A percentile compares a stretch with the other conserved stretches of the same genome.
phyloP scores from a whole-genome alignment of 345 rosid genomes.

The Excoecaria agallocha region DNA sequence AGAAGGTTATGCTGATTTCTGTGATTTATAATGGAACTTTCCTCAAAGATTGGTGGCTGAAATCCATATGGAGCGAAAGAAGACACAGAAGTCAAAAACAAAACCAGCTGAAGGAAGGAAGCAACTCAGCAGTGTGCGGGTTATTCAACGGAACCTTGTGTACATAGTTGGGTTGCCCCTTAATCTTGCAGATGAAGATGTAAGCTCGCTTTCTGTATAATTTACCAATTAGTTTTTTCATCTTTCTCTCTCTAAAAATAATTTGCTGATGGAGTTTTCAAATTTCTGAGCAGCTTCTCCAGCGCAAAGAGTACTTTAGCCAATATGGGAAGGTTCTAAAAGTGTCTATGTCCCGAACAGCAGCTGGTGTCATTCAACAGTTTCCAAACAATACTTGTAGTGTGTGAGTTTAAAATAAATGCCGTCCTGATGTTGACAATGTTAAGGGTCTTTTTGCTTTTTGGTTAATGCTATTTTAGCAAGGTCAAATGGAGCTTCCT shows the following conservation, averaged over 20 bases:
- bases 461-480: neutral
- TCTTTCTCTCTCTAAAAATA: neutral
- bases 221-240: neutral
- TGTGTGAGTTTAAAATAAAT: constrained; percentile 53
- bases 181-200: constrained; percentile 86
- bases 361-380: constrained; percentile 78
- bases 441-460: neutral
- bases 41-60: constrained; percentile 60
- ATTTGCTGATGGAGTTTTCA: neutral
- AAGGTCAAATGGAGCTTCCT: neutral
- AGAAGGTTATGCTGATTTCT: neutral
- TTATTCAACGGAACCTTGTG: constrained; percentile 81
- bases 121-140: constrained; percentile 77
- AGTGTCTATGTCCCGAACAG: constrained; percentile 94
- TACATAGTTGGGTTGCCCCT: constrained; percentile 92
- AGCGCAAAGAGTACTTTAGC: constrained; percentile 69
- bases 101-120: constrained; percentile 72
- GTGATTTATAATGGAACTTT: neutral
- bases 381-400: constrained; percentile 89
- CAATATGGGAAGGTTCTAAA: constrained; percentile 90
- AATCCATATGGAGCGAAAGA: constrained; percentile 63
- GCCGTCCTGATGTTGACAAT: neutral
- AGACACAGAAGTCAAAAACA: constrained; percentile 60
- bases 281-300: constrained; percentile 61
- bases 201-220: constrained; percentile 23